These are phyloP conservation scores for Dittrichia graveolens DNA, from an alignment of 129 eudicot genomes.

Conservation along the genomic window DNA sequence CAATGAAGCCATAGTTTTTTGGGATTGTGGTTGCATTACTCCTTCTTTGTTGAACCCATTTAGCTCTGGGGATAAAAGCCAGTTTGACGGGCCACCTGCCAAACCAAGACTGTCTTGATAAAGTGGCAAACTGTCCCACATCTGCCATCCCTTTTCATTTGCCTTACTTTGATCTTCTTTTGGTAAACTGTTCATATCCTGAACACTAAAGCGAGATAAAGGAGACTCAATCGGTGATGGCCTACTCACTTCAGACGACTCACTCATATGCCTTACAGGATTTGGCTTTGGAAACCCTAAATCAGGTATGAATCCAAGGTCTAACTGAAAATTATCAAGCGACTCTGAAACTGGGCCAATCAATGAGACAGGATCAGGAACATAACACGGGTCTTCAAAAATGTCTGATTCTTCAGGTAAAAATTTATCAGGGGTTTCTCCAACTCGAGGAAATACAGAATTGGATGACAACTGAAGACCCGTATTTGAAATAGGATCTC, in stretches of 20 bases:
- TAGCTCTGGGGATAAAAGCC: slow-evolving; percentile 63
- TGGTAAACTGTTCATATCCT: slow-evolving; percentile 36
- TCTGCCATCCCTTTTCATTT: slow-evolving; percentile 74
- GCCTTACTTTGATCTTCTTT: slow-evolving; percentile 36
- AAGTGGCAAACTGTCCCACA: slow-evolving; percentile 81
- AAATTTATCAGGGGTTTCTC: slow-evolving; percentile 46
- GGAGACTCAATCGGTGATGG: slow-evolving; percentile 93
- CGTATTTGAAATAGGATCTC: slow-evolving; percentile 37
- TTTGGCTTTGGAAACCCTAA: slow-evolving; percentile 48
- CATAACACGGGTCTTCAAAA: slow-evolving; percentile 93
- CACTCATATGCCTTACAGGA: no score
- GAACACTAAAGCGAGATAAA: slow-evolving; percentile 56
- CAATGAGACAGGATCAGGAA: slow-evolving; percentile 77
- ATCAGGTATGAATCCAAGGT: slow-evolving; percentile 62
- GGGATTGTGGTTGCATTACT: slow-evolving; percentile 46
- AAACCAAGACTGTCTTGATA: slow-evolving; percentile 65
- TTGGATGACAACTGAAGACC: slow-evolving; percentile 47
- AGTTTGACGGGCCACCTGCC: slow-evolving; percentile 53
- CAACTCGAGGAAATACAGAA: slow-evolving; percentile 50
- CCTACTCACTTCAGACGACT: slow-evolving; percentile 52
- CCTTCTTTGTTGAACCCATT: slow-evolving; percentile 55
- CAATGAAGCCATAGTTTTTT: slow-evolving; percentile 78
- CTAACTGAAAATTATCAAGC: slow-evolving; percentile 76
- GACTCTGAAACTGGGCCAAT: slow-evolving; percentile 93
- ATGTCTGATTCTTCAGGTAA: slow-evolving; percentile 72